phyloP scores from a whole-genome alignment of 371 early-diverging fungal genomes.

The Rhizomucor pusillus region DNA sequence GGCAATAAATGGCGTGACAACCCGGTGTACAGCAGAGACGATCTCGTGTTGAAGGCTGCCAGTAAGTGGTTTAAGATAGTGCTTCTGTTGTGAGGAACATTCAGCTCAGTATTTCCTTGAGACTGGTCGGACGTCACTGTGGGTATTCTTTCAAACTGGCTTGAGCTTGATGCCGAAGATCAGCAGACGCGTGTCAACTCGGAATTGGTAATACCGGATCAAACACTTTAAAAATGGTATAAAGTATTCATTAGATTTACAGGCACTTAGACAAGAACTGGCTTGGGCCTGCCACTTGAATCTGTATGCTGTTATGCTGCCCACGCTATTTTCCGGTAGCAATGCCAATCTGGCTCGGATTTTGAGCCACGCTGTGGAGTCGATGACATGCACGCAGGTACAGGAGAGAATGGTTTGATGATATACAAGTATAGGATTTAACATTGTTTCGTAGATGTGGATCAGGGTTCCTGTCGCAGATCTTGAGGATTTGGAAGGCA shows the following conservation, averaged over 20 bases:
- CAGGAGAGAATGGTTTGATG: slow-evolving; percentile 1
- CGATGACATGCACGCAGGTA: slow-evolving; percentile 49
- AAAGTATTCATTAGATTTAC: slow-evolving; percentile 2
- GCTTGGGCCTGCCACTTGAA: slow-evolving; percentile 76
- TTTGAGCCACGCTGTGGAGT: slow-evolving; percentile 42
- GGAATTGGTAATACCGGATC: slow-evolving; percentile 54
- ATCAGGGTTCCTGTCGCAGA: slow-evolving; percentile 38
- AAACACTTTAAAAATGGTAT: too few relatives aligned
- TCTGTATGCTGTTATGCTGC: slow-evolving; percentile 57
- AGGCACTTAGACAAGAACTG: slow-evolving; percentile 67
- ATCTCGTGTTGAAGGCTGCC: slow-evolving; percentile 42
- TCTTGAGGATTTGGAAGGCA: slow-evolving; percentile 30
- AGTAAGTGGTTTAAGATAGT: slow-evolving; percentile 24
- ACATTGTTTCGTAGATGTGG: slow-evolving; percentile 21
- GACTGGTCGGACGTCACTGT: slow-evolving; percentile 50
- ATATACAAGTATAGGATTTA: slow-evolving; percentile 1
- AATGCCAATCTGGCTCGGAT: slow-evolving; percentile 59
- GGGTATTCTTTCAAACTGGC: slow-evolving; percentile 61
- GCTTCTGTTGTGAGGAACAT: too few relatives aligned
- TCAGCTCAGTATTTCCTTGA: too few relatives aligned
- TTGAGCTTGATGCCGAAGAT: slow-evolving; percentile 59
- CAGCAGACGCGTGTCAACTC: slow-evolving; percentile 51
- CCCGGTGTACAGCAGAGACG: slow-evolving; percentile 42
- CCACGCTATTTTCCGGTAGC: slow-evolving; percentile 27
- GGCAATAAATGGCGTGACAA: slow-evolving; percentile 32